These are phyloP conservation scores for Clonostachys rosea DNA, from an alignment of 2,329 filamentous ascomycete species.

Conservation along the genomic window DNA sequence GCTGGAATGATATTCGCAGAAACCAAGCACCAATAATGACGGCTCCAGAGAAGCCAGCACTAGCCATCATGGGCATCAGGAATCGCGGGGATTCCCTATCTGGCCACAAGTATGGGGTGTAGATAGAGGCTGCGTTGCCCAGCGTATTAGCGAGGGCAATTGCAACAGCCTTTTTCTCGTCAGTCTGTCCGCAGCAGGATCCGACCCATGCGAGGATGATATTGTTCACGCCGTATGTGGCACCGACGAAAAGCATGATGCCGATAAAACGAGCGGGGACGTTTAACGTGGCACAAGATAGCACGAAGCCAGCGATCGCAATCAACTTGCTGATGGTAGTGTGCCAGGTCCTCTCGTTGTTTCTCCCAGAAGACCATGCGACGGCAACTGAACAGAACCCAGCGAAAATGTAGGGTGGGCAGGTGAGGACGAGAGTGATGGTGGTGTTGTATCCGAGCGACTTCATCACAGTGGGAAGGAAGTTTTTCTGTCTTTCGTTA, in stretches of 20 bases:
- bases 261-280: constrained; percentile 12
- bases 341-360: constrained; percentile 24
- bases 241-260: constrained; percentile 22
- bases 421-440: constrained; percentile 35
- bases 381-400: constrained; percentile 29
- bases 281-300: constrained; percentile 17
- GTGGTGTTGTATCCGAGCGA: constrained; percentile 31
- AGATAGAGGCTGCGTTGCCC: constrained; percentile 30
- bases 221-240: constrained; percentile 26
- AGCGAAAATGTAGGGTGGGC: constrained; percentile 34
- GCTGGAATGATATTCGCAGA: constrained; percentile 8
- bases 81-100: constrained; percentile 28
- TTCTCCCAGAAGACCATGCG: constrained; percentile 27
- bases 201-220: constrained; percentile 32
- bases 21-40: constrained; percentile 2
- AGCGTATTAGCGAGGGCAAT: constrained; percentile 31
- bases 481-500: constrained; percentile 5
- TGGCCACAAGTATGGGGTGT: constrained; percentile 32
- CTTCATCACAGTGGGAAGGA: constrained; percentile 7
- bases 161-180: constrained; percentile 32
- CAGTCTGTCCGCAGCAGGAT: constrained; percentile 29
- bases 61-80: constrained; percentile 21
- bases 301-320: constrained; percentile 29
- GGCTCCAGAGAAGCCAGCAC: constrained; percentile 8
- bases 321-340: constrained; percentile 26